Evolutionary conservation across 148 eudicot species (phyloP).

Genomic region (Silene latifolia): DNA sequence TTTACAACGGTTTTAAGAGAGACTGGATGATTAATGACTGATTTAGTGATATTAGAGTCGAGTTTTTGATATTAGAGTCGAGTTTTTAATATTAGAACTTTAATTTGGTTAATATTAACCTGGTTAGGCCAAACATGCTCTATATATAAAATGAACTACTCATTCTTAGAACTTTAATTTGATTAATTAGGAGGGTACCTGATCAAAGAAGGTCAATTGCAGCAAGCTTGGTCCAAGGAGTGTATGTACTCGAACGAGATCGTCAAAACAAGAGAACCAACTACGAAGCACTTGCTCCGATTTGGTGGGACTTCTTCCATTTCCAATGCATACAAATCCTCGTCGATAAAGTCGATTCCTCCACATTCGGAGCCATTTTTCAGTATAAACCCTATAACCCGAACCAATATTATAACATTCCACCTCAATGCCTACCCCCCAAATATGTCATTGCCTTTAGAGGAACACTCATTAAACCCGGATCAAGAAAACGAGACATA

Average conservation of each 20-base stretch:
- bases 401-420: not conserved
- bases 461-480: conserved; percentile 50
- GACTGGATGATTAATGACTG: too few species aligned
- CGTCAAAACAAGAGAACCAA: conserved; percentile 43
- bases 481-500: conserved; percentile 42
- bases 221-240: conserved; percentile 49
- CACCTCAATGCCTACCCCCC: conserved; percentile 38
- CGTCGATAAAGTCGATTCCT: conserved; percentile 43
- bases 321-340: conserved; percentile 35
- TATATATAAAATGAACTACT: too few species aligned
- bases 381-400: conserved; percentile 32
- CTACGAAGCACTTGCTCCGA: conserved; percentile 53
- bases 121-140: too few species aligned
- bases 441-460: conserved; percentile 66
- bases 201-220: conserved; percentile 39
- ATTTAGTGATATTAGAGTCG: too few species aligned
- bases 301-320: conserved; percentile 68
- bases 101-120: too few species aligned
- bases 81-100: too few species aligned
- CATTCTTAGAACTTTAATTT: too few species aligned
- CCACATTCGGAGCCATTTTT: conserved; percentile 61
- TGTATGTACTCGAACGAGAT: conserved; percentile 63
- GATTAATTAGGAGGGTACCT: conserved; percentile 35
- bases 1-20: too few species aligned
- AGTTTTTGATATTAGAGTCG: too few species aligned